Conservation (phyloP, 1,284 basidiomycete genomes). For the Schizopora paradoxa region DNA sequence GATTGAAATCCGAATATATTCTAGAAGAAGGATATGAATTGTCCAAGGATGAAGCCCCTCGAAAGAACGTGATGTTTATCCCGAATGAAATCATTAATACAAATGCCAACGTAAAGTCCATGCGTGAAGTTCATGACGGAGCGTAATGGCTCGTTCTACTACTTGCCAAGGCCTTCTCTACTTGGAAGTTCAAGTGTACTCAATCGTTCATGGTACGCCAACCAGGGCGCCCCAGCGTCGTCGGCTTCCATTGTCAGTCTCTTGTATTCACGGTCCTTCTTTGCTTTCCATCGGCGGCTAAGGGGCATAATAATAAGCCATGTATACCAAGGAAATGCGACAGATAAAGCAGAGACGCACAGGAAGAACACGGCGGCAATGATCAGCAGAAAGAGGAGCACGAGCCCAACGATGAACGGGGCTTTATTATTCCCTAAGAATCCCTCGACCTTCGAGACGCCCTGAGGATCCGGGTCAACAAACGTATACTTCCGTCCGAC, state of each 20-base stretch:
- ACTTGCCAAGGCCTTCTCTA: too few species aligned
- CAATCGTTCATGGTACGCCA: slow-evolving; percentile 15
- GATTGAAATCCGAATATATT: too few species aligned
- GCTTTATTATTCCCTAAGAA: slow-evolving; percentile 40
- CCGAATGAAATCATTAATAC: too few species aligned
- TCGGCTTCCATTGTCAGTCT: slow-evolving; percentile 9
- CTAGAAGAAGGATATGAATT: too few species aligned
- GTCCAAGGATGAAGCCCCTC: too few species aligned
- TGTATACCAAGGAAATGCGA: too few species aligned
- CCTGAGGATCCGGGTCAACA: slow-evolving; percentile 46
- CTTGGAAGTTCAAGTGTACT: slow-evolving; percentile 13
- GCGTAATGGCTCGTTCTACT: too few species aligned
- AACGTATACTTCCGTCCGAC: slow-evolving; percentile 41
- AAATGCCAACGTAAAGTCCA: too few species aligned
- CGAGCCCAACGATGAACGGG: slow-evolving; percentile 38
- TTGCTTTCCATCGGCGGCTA: slow-evolving; percentile 3
- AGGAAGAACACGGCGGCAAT: slow-evolving; percentile 32
- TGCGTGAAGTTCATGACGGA: too few species aligned
- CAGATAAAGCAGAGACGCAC: slow-evolving; percentile 25
- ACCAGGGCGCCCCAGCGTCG: slow-evolving; percentile 16
- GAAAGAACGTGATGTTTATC: too few species aligned
- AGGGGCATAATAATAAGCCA: background rate
- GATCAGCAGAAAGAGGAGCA: slow-evolving; percentile 35
- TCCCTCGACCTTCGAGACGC: slow-evolving; percentile 30
- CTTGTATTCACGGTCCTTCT: slow-evolving; percentile 13